These are phyloP conservation scores for Crassisporium funariophilum DNA, from an alignment of 768 basidiomycete species.

Conservation along the genomic window DNA sequence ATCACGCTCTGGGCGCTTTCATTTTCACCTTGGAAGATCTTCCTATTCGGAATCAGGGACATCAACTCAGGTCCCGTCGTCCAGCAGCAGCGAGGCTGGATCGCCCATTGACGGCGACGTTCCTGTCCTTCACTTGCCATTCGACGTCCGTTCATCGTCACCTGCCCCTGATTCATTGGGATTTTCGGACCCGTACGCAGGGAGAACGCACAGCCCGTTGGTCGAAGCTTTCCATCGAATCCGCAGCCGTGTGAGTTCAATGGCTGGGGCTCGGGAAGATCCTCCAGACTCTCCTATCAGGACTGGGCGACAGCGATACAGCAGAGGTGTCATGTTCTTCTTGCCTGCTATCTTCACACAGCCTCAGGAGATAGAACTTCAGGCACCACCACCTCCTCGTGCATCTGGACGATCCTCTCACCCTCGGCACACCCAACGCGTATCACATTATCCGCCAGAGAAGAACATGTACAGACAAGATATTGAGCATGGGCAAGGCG, in stretches of 20 bases:
- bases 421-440: conserved; percentile 20
- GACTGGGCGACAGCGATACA: conserved; percentile 38
- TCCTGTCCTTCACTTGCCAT: conserved; percentile 63
- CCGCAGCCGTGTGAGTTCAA: conserved; percentile 54
- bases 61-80: conserved; percentile 48
- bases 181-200: conserved; percentile 44
- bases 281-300: conserved; percentile 51
- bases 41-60: conserved; percentile 46
- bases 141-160: conserved; percentile 59
- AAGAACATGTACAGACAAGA: conserved; percentile 37
- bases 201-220: conserved; percentile 46
- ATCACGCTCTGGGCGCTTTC: conserved; percentile 72
- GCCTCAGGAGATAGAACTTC: conserved; percentile 47
- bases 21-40: conserved; percentile 66
- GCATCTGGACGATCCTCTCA: conserved; percentile 25
- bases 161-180: conserved; percentile 54
- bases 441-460: conserved; percentile 41
- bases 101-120: conserved; percentile 53
- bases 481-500: conserved; percentile 16
- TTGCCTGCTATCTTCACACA: conserved; percentile 78
- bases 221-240: conserved; percentile 57
- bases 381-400: conserved; percentile 26
- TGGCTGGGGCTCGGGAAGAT: conserved; percentile 43
- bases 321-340: conserved; percentile 75
- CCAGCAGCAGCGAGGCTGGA: conserved; percentile 35